phyloP scores from a whole-genome alignment of 805 yeast species.

The Blastobotrys terrestris region DNA sequence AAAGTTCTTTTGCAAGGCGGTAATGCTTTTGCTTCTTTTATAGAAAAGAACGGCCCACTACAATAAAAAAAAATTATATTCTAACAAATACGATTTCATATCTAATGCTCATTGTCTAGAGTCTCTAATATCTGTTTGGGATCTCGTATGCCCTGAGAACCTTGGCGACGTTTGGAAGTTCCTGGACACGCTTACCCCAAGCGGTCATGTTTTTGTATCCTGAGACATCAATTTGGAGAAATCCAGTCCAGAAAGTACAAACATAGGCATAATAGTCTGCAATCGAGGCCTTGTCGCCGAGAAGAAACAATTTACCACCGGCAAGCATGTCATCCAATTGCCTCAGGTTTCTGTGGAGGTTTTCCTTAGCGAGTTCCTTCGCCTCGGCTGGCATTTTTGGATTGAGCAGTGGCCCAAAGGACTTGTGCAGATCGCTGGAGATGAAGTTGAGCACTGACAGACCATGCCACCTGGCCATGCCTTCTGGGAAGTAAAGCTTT shows the following conservation, averaged over 20 bases:
- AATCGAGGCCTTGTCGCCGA: slow-evolving; percentile 11
- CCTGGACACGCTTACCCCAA: neutral
- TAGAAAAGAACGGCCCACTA: too few relatives aligned
- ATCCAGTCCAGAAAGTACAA: slow-evolving; percentile 9
- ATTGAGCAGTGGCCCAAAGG: neutral
- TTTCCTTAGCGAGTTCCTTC: neutral
- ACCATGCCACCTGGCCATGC: neutral
- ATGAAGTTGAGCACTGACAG: neutral
- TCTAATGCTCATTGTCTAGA: too few relatives aligned
- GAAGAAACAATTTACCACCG: slow-evolving; percentile 1
- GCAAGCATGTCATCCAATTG: neutral
- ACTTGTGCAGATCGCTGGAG: neutral
- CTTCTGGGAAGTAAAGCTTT: slow-evolving; percentile 4
- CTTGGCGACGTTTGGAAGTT: neutral
- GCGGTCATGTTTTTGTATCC: neutral
- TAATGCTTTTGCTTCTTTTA: neutral
- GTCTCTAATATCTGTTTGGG: neutral
- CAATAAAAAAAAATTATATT: too few relatives aligned
- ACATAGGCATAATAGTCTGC: slow-evolving; percentile 12
- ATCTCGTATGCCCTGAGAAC: neutral
- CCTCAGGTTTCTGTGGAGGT: neutral
- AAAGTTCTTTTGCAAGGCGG: neutral
- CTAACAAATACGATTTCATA: too few relatives aligned
- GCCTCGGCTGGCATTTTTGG: neutral
- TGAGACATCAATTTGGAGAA: neutral